These are phyloP conservation scores for Basidiobolus meristosporus DNA, from an alignment of 371 early-diverging fungal genomes.

Conservation along the genomic window DNA sequence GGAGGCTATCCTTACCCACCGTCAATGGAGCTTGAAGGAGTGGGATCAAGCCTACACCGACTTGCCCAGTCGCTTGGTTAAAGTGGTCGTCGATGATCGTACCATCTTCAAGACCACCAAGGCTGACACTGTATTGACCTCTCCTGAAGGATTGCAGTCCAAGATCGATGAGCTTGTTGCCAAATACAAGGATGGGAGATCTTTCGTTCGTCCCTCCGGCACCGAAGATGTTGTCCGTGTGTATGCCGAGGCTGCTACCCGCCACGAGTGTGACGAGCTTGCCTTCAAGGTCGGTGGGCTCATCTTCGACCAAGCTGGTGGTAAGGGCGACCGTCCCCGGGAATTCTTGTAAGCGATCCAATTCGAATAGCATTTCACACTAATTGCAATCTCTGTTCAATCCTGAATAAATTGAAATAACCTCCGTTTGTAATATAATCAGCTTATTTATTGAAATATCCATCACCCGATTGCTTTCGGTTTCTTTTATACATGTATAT, in stretches of 20 bases:
- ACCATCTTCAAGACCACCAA: slow-evolving; percentile 83
- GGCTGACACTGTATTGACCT: slow-evolving; percentile 80
- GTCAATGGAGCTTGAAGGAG: slow-evolving; percentile 53
- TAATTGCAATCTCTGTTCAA: too few relatives aligned
- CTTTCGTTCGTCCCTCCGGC: slow-evolving; percentile 97
- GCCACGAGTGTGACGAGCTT: slow-evolving; percentile 60
- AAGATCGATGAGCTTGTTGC: slow-evolving; percentile 67
- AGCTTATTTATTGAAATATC: not conserved
- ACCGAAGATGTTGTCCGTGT: slow-evolving; percentile 99
- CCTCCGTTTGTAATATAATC: too few relatives aligned
- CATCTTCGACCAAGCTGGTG: slow-evolving; percentile 83
- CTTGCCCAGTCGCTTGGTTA: slow-evolving; percentile 82
- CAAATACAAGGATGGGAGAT: slow-evolving; percentile 68
- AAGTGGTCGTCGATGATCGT: slow-evolving; percentile 85
- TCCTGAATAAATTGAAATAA: too few relatives aligned
- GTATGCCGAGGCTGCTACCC: slow-evolving; percentile 93
- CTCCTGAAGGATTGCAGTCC: slow-evolving; percentile 78
- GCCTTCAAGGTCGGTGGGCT: slow-evolving; percentile 60
- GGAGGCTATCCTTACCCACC: slow-evolving; percentile 76
- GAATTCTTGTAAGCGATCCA: slow-evolving; percentile 11
- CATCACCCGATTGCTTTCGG: not conserved
- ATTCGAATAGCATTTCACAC: too few relatives aligned
- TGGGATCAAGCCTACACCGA: slow-evolving; percentile 93
- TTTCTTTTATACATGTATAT: not conserved
- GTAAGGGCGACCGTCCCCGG: slow-evolving; percentile 68